Evolutionary conservation across 331 rosid species (phyloP).

Genomic region (Cydonia oblonga): DNA sequence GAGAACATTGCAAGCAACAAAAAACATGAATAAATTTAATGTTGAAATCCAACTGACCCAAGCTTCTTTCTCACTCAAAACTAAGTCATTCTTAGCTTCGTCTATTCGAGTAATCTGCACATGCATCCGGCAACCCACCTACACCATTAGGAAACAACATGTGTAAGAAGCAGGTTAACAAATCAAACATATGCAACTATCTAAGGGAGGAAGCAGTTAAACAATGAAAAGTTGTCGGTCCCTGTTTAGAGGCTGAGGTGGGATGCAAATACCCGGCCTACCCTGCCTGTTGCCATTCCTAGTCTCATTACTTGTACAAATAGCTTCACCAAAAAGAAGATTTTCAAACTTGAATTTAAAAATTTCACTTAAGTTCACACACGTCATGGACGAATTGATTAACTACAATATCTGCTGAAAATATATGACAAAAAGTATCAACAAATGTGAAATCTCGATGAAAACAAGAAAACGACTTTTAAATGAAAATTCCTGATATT

Average conservation of each 20-base stretch:
- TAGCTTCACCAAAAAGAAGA: background rate
- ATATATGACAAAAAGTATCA: background rate
- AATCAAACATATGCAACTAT: background rate
- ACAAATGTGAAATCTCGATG: background rate
- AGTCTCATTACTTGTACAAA: background rate
- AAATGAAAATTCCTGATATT: background rate
- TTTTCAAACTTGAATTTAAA: background rate
- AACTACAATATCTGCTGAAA: background rate
- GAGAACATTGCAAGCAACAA: background rate
- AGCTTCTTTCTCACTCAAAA: slow-evolving; percentile 68
- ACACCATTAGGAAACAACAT: slow-evolving; percentile 13
- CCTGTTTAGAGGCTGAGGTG: background rate
- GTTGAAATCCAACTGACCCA: slow-evolving; percentile 52
- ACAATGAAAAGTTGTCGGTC: background rate
- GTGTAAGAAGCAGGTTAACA: slow-evolving; percentile 6
- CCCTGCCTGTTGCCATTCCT: background rate
- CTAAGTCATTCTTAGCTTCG: slow-evolving; percentile 56
- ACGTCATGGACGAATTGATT: background rate
- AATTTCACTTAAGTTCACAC: background rate
- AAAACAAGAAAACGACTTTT: background rate
- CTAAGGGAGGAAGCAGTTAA: background rate
- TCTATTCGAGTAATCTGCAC: slow-evolving; percentile 59
- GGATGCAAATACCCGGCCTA: background rate
- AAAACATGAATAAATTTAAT: slow-evolving; percentile 5
- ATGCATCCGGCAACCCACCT: slow-evolving; percentile 57